These are phyloP conservation scores for Sporobolus alterniflorus DNA, from an alignment of 202 grass and related monocot species.

Conservation along the genomic window DNA sequence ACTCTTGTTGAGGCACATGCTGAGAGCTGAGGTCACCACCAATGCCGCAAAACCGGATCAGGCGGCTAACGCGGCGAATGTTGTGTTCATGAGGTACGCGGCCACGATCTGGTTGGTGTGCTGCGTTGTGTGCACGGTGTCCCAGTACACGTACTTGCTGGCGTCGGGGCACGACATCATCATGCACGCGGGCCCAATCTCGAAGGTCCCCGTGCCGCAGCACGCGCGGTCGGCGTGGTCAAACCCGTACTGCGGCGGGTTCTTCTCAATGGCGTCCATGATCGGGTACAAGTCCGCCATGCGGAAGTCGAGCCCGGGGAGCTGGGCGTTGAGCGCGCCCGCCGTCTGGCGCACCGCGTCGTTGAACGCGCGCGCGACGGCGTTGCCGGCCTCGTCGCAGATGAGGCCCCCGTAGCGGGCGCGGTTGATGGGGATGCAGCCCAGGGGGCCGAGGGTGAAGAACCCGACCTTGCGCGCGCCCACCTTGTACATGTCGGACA, in stretches of 20 bases:
- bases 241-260: slow-evolving; percentile 45
- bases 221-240: not conserved
- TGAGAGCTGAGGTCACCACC: too few species aligned
- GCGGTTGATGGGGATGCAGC: slow-evolving; percentile 60
- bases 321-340: slow-evolving; percentile 13
- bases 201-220: slow-evolving; percentile 38
- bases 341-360: slow-evolving; percentile 40
- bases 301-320: slow-evolving; percentile 27
- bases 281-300: not conserved
- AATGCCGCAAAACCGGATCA: too few species aligned
- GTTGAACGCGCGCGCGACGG: slow-evolving; percentile 53
- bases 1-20: too few species aligned
- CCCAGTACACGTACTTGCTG: slow-evolving; percentile 63
- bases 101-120: slow-evolving; percentile 50
- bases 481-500: slow-evolving; percentile 51
- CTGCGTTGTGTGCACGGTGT: slow-evolving; percentile 67
- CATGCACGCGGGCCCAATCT: slow-evolving; percentile 62
- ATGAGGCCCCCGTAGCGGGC: not conserved
- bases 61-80: slow-evolving; percentile 41
- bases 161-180: slow-evolving; percentile 55
- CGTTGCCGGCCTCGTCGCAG: slow-evolving; percentile 60
- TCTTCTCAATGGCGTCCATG: not conserved
- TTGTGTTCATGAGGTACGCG: slow-evolving; percentile 62
- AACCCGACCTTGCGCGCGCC: slow-evolving; percentile 72
- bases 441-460: slow-evolving; percentile 47